Evolutionary conservation across 371 early-diverging fungal genomes (phyloP).

Genomic region (Mortierella sp.): DNA sequence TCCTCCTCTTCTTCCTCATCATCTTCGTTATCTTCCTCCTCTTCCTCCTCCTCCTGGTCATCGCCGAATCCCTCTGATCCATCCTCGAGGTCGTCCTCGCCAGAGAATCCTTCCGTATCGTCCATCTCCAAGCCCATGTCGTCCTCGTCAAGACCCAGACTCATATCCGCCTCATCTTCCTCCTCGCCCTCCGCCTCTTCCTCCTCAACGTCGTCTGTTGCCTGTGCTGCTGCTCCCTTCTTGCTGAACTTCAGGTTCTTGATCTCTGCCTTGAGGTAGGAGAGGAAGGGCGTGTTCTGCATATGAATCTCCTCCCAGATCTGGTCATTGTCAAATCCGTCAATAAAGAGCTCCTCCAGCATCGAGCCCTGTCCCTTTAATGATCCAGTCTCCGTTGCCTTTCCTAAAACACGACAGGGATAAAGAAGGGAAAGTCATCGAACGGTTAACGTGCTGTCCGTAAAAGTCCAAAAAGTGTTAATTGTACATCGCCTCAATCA

Average conservation of each 20-base stretch:
- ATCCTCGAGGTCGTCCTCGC: conserved; percentile 48
- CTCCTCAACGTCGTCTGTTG: conserved; percentile 18
- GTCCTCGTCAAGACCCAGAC: conserved; percentile 56
- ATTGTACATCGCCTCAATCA: neutral
- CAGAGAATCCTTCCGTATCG: conserved; percentile 57
- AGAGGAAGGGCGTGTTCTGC: conserved; percentile 86
- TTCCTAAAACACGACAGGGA: conserved; percentile 22
- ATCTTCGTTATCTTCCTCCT: conserved; percentile 34
- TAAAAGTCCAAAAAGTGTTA: too few relatives aligned
- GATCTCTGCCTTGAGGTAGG: conserved; percentile 67
- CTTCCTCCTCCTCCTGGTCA: conserved; percentile 26
- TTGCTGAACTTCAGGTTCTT: conserved; percentile 58
- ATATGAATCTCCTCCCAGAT: conserved; percentile 94
- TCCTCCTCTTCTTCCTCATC: conserved; percentile 49
- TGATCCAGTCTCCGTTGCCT: conserved; percentile 42
- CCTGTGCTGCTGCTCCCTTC: conserved; percentile 8
- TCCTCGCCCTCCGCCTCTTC: conserved; percentile 39
- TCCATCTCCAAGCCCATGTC: conserved; percentile 57
- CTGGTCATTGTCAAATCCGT: conserved; percentile 89
- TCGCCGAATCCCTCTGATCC: conserved; percentile 35
- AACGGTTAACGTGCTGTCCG: neutral
- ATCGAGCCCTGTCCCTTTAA: conserved; percentile 49
- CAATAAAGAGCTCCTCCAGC: conserved; percentile 69
- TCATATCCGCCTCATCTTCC: conserved; percentile 55
- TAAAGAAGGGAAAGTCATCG: neutral